phyloP scores from a whole-genome alignment of 139 green algal species.

The Chlamydomonas sp. region DNA sequence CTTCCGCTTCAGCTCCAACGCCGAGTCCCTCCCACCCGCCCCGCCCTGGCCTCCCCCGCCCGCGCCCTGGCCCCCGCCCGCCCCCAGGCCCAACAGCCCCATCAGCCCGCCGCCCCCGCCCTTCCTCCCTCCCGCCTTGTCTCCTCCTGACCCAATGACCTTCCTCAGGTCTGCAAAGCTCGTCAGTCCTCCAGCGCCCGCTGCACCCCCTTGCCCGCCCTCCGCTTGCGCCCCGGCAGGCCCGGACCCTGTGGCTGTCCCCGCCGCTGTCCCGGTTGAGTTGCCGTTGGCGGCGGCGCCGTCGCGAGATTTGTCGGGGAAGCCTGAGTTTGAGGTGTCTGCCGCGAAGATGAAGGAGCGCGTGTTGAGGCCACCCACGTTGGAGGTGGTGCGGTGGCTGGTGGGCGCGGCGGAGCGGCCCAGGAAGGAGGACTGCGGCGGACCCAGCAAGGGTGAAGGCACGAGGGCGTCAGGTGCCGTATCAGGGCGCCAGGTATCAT shows the following conservation, averaged over 20 bases:
- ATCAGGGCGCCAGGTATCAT: too few relatives aligned
- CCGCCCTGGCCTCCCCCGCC: background rate
- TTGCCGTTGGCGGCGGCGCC: background rate
- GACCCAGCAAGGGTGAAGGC: background rate
- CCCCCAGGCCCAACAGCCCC: background rate
- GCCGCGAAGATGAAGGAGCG: slow-evolving; percentile 32
- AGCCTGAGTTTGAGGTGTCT: slow-evolving; percentile 19
- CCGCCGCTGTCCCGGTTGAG: background rate
- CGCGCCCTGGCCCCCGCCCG: background rate
- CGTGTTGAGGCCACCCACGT: slow-evolving; percentile 9
- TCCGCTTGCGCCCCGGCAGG: background rate
- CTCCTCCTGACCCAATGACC: background rate
- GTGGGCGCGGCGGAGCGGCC: slow-evolving; percentile 15
- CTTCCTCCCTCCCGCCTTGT: background rate
- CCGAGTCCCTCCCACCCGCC: background rate
- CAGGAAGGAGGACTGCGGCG: slow-evolving; percentile 21
- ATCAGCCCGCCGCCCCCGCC: slow-evolving; percentile 1
- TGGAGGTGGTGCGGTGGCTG: slow-evolving; percentile 25
- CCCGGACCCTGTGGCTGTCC: background rate
- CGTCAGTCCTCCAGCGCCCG: background rate
- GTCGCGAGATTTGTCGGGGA: slow-evolving; percentile 28
- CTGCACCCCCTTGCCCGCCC: background rate
- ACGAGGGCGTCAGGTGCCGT: too few relatives aligned
- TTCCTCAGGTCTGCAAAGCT: background rate
- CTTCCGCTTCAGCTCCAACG: slow-evolving; percentile 30